Base-by-base conservation (phyloP, 352 stramenopile genomes). In the Phytophthora pisi region DNA sequence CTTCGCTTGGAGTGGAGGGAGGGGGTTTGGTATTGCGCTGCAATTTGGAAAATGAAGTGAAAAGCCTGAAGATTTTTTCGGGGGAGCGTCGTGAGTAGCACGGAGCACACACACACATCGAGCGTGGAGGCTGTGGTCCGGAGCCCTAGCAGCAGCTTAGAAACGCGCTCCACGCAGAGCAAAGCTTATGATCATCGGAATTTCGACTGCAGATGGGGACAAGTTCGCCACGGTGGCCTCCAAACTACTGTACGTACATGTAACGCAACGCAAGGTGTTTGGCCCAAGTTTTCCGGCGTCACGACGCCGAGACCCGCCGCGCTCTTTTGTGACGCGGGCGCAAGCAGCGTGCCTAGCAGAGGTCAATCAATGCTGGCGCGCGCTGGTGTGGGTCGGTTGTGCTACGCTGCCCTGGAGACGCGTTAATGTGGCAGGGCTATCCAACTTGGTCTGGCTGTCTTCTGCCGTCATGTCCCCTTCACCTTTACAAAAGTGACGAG, bases 1-100 rank as follows among this genome's bases (percentile, higher is more conserved):
- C 63, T 64, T 61, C 40, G 26, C 26, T 68, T 71, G 36, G 34
- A 67, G 52, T 67, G 51, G 54, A 52, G 45, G 31, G 6, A 53
- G 56, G 40, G 45, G 51, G 26, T 20, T 74, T 58, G 51, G 56
- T 64, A 75, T 63, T 71, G 68, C 57, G 45, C 31, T 42, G 62
- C 56, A 75, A 75, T 60, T 72, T 72, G 52, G 36, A 64, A 49
- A 75, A 60, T 72, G 68, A 75, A 51, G 20, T 18, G 40, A 68
- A 10, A 42, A 36, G 4, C 20, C 13, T 7, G 9, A 47, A 47
- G 31, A 38, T 45, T 57, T 60, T 72, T 52, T 52, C 26, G 38
- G 31, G 28, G 6, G n/a, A 31, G 40, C 24, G 15, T 40, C 15
- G 40, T 50, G 42, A 34, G 23, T 23, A 38, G 23, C 6, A 30